These are phyloP conservation scores for Pseudogymnoascus sp. DNA, from an alignment of 2,329 filamentous ascomycete genomes.

Conservation along the genomic window DNA sequence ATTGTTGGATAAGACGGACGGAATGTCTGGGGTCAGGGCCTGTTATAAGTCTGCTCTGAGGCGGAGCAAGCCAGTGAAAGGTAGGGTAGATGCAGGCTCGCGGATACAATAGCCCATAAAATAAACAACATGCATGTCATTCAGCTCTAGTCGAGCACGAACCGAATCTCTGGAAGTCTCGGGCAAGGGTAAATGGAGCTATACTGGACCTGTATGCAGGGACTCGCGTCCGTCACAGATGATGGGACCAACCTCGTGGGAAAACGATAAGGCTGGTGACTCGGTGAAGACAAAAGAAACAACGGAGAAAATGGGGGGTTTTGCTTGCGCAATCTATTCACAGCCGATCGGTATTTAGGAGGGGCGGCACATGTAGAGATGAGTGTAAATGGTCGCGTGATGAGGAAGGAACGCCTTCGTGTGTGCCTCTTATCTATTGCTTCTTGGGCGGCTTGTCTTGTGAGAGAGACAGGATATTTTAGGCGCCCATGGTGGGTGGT, in stretches of 20 bases:
- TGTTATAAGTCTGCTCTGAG: background rate
- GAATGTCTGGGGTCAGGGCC: background rate
- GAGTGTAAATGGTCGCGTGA: background rate
- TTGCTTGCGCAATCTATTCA: background rate
- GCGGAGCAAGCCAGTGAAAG: background rate
- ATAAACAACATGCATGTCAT: constrained; percentile 6
- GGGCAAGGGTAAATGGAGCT: background rate
- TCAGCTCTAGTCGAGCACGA: background rate
- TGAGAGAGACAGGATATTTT: background rate
- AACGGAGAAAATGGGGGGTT: background rate
- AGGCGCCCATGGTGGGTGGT: background rate
- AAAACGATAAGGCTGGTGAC: background rate
- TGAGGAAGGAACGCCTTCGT: background rate
- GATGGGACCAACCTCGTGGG: background rate
- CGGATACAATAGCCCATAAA: background rate
- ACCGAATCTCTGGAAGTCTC: background rate
- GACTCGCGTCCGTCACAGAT: background rate
- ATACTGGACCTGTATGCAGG: background rate
- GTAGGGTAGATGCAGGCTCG: background rate
- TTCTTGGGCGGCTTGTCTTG: background rate
- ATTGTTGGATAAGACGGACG: background rate
- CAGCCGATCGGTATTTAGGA: background rate
- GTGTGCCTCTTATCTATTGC: background rate
- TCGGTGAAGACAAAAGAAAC: background rate
- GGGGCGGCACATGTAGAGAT: background rate